Evolutionary conservation across 371 early-diverging fungal species (phyloP).

Genomic region (Mucor circinelloides): DNA sequence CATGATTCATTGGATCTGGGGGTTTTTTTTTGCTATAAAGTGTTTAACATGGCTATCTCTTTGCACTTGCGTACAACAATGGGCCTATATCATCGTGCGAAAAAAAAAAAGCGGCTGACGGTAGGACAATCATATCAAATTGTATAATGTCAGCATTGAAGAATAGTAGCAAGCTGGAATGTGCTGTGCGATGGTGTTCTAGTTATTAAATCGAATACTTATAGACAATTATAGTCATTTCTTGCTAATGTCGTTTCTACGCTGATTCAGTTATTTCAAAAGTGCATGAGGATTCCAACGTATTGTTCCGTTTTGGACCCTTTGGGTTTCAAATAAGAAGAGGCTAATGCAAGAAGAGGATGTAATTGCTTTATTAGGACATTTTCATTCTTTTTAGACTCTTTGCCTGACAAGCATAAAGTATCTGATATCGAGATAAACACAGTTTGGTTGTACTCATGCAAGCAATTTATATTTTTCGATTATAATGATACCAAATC

Average conservation of each 20-base stretch:
- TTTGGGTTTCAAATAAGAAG: conserved; percentile 76
- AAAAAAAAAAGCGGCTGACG: conserved; percentile 27
- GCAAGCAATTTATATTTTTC: conserved; percentile 79
- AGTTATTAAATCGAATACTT: conserved; percentile 71
- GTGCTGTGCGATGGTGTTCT: conserved; percentile 23
- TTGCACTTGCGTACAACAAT: conserved; percentile 32
- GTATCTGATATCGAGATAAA: conserved; percentile 65
- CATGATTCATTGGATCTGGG: background rate
- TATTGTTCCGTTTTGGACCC: conserved; percentile 77
- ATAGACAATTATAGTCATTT: conserved; percentile 81
- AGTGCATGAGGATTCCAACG: conserved; percentile 83
- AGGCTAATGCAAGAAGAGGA: background rate
- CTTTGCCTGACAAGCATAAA: conserved; percentile 21
- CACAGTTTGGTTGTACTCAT: conserved; percentile 73
- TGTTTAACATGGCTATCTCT: background rate
- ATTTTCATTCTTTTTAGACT: conserved; percentile 13
- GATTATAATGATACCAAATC: too few species aligned
- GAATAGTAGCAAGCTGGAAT: background rate
- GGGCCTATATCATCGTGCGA: conserved; percentile 31
- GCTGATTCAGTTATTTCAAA: conserved; percentile 81
- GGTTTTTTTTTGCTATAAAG: background rate
- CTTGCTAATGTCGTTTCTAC: conserved; percentile 67
- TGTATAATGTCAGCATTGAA: background rate
- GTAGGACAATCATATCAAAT: conserved; percentile 16
- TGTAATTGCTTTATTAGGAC: conserved; percentile 3